These are phyloP conservation scores for Termitomyces sp. DNA, from an alignment of 768 basidiomycete species.

Conservation along the genomic window DNA sequence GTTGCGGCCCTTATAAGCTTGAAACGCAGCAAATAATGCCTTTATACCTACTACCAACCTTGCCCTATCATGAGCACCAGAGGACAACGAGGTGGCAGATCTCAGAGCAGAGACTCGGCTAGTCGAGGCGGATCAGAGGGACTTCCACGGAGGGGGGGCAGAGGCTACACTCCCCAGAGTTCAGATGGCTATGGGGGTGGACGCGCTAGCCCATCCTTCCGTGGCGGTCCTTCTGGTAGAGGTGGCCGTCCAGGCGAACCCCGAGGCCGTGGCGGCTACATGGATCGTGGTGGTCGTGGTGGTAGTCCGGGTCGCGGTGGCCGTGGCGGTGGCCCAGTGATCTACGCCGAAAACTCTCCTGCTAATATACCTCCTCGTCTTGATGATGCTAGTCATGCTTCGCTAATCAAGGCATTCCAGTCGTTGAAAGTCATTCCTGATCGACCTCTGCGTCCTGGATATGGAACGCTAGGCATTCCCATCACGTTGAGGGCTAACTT, in stretches of 20 bases:
- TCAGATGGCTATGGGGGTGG: conserved; percentile 18
- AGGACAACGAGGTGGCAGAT: conserved; percentile 22
- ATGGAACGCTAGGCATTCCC: conserved; percentile 44
- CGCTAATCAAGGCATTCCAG: conserved; percentile 38
- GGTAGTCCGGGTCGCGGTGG: conserved; percentile 17
- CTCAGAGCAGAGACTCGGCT: conserved; percentile 10
- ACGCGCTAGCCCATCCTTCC: conserved; percentile 18
- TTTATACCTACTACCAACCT: conserved; percentile 15
- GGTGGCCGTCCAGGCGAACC: conserved; percentile 21
- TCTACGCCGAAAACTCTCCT: conserved; percentile 35
- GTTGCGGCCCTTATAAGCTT: background rate
- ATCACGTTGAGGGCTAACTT: conserved; percentile 61
- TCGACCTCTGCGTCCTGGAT: conserved; percentile 55
- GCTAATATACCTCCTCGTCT: conserved; percentile 35
- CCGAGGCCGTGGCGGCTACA: conserved; percentile 20
- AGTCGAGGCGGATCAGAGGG: conserved; percentile 12
- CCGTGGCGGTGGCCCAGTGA: conserved; percentile 29
- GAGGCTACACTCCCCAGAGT: conserved; percentile 14
- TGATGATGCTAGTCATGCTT: conserved; percentile 26
- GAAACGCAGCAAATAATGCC: background rate
- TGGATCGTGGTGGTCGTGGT: conserved; percentile 14
- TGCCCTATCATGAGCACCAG: conserved; percentile 19
- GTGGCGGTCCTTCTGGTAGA: conserved; percentile 22
- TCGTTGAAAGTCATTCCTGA: conserved; percentile 28
- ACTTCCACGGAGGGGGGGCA: conserved; percentile 17